Conservation (phyloP, 2,329 filamentous ascomycete species). For the Fusarium chaquense region DNA sequence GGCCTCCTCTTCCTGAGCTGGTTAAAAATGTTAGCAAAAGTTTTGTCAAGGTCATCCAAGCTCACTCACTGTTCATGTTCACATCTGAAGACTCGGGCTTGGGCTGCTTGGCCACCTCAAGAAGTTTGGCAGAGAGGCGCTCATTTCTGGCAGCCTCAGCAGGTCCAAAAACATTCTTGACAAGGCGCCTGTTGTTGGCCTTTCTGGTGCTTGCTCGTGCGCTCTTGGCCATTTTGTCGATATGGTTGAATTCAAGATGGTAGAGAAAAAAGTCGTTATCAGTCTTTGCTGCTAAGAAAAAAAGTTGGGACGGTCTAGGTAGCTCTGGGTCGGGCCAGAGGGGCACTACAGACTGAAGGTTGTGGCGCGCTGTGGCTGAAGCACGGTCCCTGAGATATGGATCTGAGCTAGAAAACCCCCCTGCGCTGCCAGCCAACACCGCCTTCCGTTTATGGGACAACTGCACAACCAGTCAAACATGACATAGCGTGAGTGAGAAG, state of each 20-base stretch:
- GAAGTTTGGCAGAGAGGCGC: constrained; percentile 85
- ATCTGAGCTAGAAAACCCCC: constrained; percentile 1
- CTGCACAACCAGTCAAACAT: constrained; percentile 35
- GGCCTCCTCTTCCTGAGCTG: constrained; percentile 48
- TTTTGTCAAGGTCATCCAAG: background rate
- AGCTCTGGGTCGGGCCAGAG: background rate
- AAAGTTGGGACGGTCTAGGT: constrained; percentile 30
- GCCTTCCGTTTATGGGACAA: constrained; percentile 39
- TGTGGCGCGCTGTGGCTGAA: constrained; percentile 39
- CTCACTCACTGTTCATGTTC: constrained; percentile 59
- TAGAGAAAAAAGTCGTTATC: constrained; percentile 34
- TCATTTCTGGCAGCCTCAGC: constrained; percentile 82
- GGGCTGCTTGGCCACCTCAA: constrained; percentile 82
- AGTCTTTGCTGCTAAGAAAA: constrained; percentile 41
- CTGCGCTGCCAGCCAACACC: constrained; percentile 40
- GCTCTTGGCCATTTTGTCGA: constrained; percentile 83
- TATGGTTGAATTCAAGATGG: constrained; percentile 19
- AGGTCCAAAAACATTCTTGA: constrained; percentile 85
- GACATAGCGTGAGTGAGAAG: constrained; percentile 45
- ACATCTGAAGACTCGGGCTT: constrained; percentile 70
- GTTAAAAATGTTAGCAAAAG: constrained; percentile 12
- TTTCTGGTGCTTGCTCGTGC: constrained; percentile 83
- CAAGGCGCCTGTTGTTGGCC: constrained; percentile 84
- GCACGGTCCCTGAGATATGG: background rate
- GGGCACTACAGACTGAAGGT: constrained; percentile 16